Conservation (phyloP, 202 grass and related monocot genomes). For the Setaria viridis region DNA sequence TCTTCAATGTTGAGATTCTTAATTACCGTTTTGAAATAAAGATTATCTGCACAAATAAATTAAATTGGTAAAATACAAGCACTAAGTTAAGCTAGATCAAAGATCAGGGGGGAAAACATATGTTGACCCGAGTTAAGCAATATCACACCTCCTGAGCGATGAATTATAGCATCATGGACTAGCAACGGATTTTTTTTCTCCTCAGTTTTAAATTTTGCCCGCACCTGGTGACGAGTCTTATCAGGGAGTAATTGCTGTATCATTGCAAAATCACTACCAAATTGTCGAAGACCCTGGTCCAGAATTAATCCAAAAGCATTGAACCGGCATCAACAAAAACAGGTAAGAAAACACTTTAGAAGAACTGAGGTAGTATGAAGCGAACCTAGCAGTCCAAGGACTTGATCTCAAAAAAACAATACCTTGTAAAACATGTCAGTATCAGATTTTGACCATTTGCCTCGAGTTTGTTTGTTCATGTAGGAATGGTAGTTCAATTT, state of each 20-base stretch:
- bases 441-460: slow-evolving; percentile 88
- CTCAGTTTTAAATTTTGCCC: slow-evolving; percentile 83
- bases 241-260: slow-evolving; percentile 90
- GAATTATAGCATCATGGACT: slow-evolving; percentile 75
- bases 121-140: background rate
- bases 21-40: slow-evolving; percentile 68
- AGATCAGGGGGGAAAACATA: slow-evolving; percentile 33
- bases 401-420: slow-evolving; percentile 41
- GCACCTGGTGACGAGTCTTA: slow-evolving; percentile 76
- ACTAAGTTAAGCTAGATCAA: background rate
- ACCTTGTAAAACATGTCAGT: slow-evolving; percentile 92
- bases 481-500: slow-evolving; percentile 96
- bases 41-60: slow-evolving; percentile 52
- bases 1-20: slow-evolving; percentile 60
- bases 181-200: slow-evolving; percentile 77
- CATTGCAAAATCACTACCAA: slow-evolving; percentile 98
- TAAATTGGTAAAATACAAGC: background rate
- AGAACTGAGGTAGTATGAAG: background rate
- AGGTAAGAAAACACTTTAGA: slow-evolving; percentile 8
- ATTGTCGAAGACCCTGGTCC: slow-evolving; percentile 81
- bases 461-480: slow-evolving; percentile 59
- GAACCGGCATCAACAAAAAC: slow-evolving; percentile 31
- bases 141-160: slow-evolving; percentile 62
- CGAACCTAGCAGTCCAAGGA: slow-evolving; percentile 12
- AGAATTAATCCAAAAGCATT: slow-evolving; percentile 40